Evolutionary conservation across 768 basidiomycete genomes (phyloP).

Genomic region (Suillus americanus): DNA sequence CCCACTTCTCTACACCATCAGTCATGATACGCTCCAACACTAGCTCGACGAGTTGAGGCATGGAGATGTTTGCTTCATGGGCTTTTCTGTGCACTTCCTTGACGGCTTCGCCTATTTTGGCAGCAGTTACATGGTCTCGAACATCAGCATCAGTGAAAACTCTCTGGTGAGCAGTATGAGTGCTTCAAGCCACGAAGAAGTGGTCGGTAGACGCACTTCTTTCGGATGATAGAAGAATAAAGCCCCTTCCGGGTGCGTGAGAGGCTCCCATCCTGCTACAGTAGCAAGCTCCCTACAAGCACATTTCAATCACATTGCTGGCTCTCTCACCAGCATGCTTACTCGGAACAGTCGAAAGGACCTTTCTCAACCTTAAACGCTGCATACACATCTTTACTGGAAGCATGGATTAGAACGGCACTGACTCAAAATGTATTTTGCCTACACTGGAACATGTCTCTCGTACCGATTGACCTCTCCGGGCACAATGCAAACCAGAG

Average conservation of each 20-base stretch:
- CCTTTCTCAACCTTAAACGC: not conserved
- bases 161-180: not conserved
- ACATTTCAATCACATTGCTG: not conserved
- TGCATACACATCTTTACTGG: not conserved
- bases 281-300: not conserved
- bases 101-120: not conserved
- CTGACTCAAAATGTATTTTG: not conserved
- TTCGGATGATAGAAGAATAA: not conserved
- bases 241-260: not conserved
- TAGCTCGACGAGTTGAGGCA: not conserved
- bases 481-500: not conserved
- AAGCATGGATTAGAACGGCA: not conserved
- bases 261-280: not conserved
- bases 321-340: not conserved
- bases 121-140: not conserved
- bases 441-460: not conserved
- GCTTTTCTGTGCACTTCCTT: not conserved
- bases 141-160: constrained; percentile 1
- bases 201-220: not conserved
- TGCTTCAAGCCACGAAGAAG: not conserved
- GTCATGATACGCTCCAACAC: not conserved
- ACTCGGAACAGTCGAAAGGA: not conserved
- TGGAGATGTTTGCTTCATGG: fast-evolving
- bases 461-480: not conserved
- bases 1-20: not conserved